Base-by-base conservation (phyloP, 2,329 filamentous ascomycete species). In the Aspergillus transmontanensis region DNA sequence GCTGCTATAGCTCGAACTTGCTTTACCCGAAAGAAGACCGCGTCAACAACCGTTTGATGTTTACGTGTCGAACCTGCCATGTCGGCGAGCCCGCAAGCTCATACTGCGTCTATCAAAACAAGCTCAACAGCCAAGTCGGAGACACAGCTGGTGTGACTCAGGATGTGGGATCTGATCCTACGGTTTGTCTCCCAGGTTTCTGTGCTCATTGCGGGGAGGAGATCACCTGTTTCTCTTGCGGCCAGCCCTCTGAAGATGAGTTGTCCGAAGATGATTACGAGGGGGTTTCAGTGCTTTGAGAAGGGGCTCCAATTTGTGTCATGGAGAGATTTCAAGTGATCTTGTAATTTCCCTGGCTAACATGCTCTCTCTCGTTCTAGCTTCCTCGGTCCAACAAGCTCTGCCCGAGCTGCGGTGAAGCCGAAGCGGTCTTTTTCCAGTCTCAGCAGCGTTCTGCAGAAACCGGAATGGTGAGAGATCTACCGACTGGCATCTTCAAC, bases 381-480 rank as follows among this genome's bases (percentile, higher is more conserved):
- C 91, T 98, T 78, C 95, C 95, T 68, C 90, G 94, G 73, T 90
- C 93, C 72, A 92, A 93, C 77, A 93, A 91, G 81, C 86, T 86
- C 64, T 99, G 95, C 82, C 93, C 93, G 58, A 86, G 84, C 71
- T 99, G 96, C 84, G 86, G 87, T 69, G 91, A 95, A 78, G 88
- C 89, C 71, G 94, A 98, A 81, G 93, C 94, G 53, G 96, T 99
- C 64, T 99, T 97, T 83, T 99, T 99, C 84, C 95, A 99, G 83
- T 97, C 94, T 66, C 95, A 99, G 78, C 94, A 98, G 83, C 91
- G 95, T 80, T 97, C 91, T 71, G 92, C 93, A 56, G 94, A 98
- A 80, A 99, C 95, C 51, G 95, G 95, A 82, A 99, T 99, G 95
- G 95, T 98, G 81, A 85, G 91, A 48, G 32, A 50, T 45, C 48